Conservation (phyloP, 805 yeast species). For the Metschnikowia aberdeeniae region DNA sequence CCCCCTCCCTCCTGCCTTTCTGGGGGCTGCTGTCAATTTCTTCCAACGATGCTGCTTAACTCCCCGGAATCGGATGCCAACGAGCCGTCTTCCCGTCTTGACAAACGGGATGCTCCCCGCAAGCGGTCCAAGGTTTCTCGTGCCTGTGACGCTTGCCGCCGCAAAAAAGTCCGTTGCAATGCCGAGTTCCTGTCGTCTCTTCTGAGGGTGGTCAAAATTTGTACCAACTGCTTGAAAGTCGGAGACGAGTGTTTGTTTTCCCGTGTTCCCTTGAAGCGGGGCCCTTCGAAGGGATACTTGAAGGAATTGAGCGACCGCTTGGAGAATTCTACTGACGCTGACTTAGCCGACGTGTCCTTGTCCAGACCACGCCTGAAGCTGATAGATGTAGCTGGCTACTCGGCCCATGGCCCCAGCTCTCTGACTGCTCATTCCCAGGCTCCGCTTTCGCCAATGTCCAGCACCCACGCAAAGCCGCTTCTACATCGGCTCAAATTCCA, state of each 20-base stretch:
- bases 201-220: conserved; percentile 46
- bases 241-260: conserved; percentile 64
- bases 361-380: conserved; percentile 16
- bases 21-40: background rate
- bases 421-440: background rate
- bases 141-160: conserved; percentile 78
- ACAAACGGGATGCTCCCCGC: conserved; percentile 29
- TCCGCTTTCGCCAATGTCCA: conserved; percentile 11
- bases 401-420: background rate
- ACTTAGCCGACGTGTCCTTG: background rate
- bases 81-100: conserved; percentile 1
- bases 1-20: background rate
- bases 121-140: conserved; percentile 71
- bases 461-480: conserved; percentile 9
- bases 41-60: background rate
- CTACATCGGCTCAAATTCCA: conserved; percentile 13
- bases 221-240: conserved; percentile 60
- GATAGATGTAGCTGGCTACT: conserved; percentile 11
- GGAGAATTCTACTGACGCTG: background rate
- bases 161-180: conserved; percentile 69
- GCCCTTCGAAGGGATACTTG: conserved; percentile 73
- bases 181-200: conserved; percentile 47
- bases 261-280: conserved; percentile 70
- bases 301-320: conserved; percentile 38
- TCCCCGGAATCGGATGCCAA: conserved; percentile 7